Percentiles rank a stretch among this genome's conserved stretches.
Evolutionary conservation across 768 basidiomycete species (phyloP).

Genomic region (Lyophyllum atratum): DNA sequence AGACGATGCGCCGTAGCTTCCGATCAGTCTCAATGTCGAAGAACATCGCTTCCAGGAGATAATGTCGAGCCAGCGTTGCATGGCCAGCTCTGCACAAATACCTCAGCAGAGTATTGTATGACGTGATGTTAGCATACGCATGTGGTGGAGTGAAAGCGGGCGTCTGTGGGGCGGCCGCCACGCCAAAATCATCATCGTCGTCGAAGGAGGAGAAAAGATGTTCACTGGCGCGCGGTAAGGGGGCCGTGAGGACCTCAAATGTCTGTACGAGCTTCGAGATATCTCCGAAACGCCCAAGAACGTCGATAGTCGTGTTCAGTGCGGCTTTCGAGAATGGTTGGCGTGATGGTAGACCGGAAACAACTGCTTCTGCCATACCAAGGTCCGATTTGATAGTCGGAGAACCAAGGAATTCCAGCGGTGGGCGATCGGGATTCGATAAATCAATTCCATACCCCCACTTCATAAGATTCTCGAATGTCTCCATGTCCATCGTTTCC

Average conservation of each 20-base stretch:
- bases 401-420: conserved; percentile 43
- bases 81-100: conserved; percentile 52
- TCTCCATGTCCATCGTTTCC: conserved; percentile 56
- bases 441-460: conserved; percentile 79
- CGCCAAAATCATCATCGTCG: conserved; percentile 66
- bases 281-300: conserved; percentile 61
- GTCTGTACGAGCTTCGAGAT: conserved; percentile 70
- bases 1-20: conserved; percentile 32
- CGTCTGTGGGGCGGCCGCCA: conserved; percentile 33
- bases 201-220: conserved; percentile 59
- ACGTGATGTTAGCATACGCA: conserved; percentile 65
- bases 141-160: conserved; percentile 39
- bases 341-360: conserved; percentile 21
- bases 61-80: conserved; percentile 63
- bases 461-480: conserved; percentile 62
- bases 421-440: conserved; percentile 67
- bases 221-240: conserved; percentile 55
- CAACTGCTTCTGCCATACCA: background rate
- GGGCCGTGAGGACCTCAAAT: conserved; percentile 79
- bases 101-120: conserved; percentile 63
- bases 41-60: conserved; percentile 53
- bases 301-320: conserved; percentile 73
- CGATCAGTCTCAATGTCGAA: conserved; percentile 41
- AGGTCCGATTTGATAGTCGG: conserved; percentile 8
- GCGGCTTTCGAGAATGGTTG: conserved; percentile 62